Base-by-base conservation (phyloP, 331 rosid species). In the Malus hybrid region DNA sequence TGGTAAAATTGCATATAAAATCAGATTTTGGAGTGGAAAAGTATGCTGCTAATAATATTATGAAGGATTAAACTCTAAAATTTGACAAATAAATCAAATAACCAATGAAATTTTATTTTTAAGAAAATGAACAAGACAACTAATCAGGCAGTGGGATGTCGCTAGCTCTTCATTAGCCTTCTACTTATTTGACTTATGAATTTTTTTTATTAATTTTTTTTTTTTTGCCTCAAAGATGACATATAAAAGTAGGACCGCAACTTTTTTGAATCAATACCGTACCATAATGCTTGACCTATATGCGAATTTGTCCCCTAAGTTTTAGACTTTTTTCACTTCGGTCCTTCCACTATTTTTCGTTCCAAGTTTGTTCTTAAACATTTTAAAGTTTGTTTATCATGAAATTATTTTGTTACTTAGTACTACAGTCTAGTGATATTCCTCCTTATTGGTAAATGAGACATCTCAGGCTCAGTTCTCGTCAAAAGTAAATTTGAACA, bases 351-450 rank as follows among this genome's bases (percentile, higher is more conserved):
- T 39, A 39, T 39, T 39, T 39, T 39, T 0, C 46, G 4, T 39
- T 39, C 46, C 46, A 39, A 39, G 46, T 39, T 9, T 39, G 12
- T 9, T 39, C 46, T 39, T 0, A 3, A 39, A 39, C 46, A 39
- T 39, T 39, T 39, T 39, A 39, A 39, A 39, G 46, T 39, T 12
- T 9, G 46, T 39, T 39, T 9, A 39, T 9, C 46, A 39, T 39
- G 1, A 39, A 39, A 12, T 39, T 39, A 39, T 39, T 39, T 39
- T 1, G 4, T 1, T 12, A 39, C 46, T 34, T 34, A 39, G 3
- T 39, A 9, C 4, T 39, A 39, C 4, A 0, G n/a, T n/a, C n/a
- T n/a, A n/a, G 1, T 39, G 0, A 0, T 2, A 9, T 39, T 39
- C 0, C 0, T 39, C 0, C 9, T 39, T 39, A 39, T 3, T 39